Percentiles rank a stretch among this genome's conserved stretches.
Conservation (phyloP, 1,139 yeast species). For the Blastobotrys persicus region DNA sequence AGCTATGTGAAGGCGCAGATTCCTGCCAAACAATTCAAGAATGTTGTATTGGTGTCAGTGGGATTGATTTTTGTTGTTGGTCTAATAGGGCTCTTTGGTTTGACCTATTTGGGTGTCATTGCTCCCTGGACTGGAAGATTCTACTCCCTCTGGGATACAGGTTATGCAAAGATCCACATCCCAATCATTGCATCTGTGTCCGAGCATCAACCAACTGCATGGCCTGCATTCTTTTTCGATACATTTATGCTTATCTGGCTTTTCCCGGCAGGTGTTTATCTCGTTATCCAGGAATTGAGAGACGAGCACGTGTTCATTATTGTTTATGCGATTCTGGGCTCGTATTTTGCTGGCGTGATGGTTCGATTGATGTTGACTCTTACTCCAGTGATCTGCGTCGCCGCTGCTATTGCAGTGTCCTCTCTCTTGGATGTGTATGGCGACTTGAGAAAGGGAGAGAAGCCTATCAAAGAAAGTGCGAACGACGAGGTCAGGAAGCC, state of each 20-base stretch:
- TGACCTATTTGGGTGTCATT: slow-evolving; percentile 88
- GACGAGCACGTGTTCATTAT: slow-evolving; percentile 93
- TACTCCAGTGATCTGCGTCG: slow-evolving; percentile 93
- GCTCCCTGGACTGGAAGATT: slow-evolving; percentile 99
- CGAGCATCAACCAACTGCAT: slow-evolving; percentile 99
- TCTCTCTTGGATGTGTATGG: slow-evolving; percentile 80
- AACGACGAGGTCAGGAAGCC: slow-evolving; percentile 14
- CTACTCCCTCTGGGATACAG: slow-evolving; percentile 97
- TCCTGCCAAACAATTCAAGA: slow-evolving; percentile 70
- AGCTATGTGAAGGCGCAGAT: slow-evolving; percentile 75
- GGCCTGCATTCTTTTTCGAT: slow-evolving; percentile 98
- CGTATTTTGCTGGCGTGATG: slow-evolving; percentile 99
- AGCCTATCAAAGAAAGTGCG: not conserved
- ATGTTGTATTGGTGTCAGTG: slow-evolving; percentile 63
- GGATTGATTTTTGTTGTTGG: slow-evolving; percentile 59
- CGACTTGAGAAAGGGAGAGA: slow-evolving; percentile 44
- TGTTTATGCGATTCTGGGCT: slow-evolving; percentile 85
- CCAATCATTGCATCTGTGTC: slow-evolving; percentile 99
- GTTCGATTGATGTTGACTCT: slow-evolving; percentile 95
- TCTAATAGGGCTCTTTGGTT: slow-evolving; percentile 64
- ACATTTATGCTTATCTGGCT: slow-evolving; percentile 92
- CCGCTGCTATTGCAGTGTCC: slow-evolving; percentile 84
- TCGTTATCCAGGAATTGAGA: slow-evolving; percentile 82
- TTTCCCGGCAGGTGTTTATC: slow-evolving; percentile 95
- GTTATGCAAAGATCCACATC: slow-evolving; percentile 94